Evolutionary conservation across 768 basidiomycete genomes (phyloP).

Genomic region (Scleroderma citrinum): DNA sequence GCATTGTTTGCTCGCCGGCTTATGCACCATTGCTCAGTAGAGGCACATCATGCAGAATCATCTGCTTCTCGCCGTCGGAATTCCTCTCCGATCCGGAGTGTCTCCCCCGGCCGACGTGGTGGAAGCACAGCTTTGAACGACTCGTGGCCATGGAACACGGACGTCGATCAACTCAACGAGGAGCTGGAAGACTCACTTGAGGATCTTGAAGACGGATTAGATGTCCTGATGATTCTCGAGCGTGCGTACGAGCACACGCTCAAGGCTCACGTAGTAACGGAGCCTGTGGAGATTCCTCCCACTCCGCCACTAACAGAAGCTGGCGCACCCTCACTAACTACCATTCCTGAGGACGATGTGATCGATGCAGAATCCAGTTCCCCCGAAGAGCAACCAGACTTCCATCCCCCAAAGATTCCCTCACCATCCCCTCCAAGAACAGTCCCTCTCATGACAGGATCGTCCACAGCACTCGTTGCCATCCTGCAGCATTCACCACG

Average conservation of each 20-base stretch:
- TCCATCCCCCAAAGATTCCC: slow-evolving; percentile 12
- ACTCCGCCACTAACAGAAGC: slow-evolving; percentile 3
- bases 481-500: slow-evolving; percentile 44
- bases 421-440: slow-evolving; percentile 14
- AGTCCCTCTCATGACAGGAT: slow-evolving; percentile 49
- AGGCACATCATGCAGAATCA: slow-evolving; percentile 27
- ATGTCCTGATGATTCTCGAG: slow-evolving; percentile 64
- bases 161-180: slow-evolving; percentile 38
- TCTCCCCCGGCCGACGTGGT: slow-evolving; percentile 41
- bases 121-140: slow-evolving; percentile 21
- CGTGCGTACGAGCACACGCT: slow-evolving; percentile 64
- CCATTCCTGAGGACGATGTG: slow-evolving; percentile 17
- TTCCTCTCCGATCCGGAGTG: slow-evolving; percentile 35
- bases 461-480: slow-evolving; percentile 64
- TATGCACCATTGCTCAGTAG: slow-evolving; percentile 80
- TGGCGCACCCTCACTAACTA: slow-evolving; percentile 11
- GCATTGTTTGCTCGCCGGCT: slow-evolving; percentile 70
- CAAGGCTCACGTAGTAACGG: slow-evolving; percentile 47
- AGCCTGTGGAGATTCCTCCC: slow-evolving; percentile 13
- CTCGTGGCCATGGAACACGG: slow-evolving; percentile 25
- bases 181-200: slow-evolving; percentile 43
- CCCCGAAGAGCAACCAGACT: background rate
- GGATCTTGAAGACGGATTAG: slow-evolving; percentile 64
- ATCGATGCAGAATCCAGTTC: slow-evolving; percentile 1
- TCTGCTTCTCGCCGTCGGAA: slow-evolving; percentile 13